These are phyloP conservation scores for Heimioporus sp. DNA, from an alignment of 768 basidiomycete genomes.

Conservation along the genomic window DNA sequence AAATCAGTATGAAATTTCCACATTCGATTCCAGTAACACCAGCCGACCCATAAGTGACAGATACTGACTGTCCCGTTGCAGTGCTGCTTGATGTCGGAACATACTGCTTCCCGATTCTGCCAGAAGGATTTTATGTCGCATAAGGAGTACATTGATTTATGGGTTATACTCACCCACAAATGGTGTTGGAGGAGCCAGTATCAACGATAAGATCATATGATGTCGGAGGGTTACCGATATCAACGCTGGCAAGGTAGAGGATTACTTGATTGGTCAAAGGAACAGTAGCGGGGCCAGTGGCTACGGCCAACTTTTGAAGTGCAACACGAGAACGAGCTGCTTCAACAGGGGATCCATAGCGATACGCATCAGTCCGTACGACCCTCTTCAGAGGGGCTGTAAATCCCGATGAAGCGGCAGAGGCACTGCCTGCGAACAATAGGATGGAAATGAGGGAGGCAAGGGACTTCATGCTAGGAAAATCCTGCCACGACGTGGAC, in stretches of 20 bases:
- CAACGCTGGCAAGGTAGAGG: constrained; percentile 22
- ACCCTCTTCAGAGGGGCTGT: constrained; percentile 13
- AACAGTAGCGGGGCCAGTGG: constrained; percentile 7
- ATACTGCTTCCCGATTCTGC: constrained; percentile 21
- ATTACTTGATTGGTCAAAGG: constrained; percentile 11
- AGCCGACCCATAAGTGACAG: constrained; percentile 7
- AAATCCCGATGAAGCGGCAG: constrained; percentile 2
- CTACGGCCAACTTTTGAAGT: constrained; percentile 2
- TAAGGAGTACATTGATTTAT: no score
- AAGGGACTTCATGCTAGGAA: no score
- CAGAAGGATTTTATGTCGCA: background rate
- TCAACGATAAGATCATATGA: constrained; percentile 30
- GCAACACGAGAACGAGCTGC: constrained; percentile 17
- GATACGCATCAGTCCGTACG: constrained; percentile 9
- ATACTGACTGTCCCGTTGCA: constrained; percentile 22
- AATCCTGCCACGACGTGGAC: no score
- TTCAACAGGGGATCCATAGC: constrained; percentile 15
- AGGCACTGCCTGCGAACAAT: constrained; percentile 6
- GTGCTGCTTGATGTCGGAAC: constrained; percentile 21
- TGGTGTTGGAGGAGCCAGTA: constrained; percentile 33
- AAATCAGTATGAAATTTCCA: background rate
- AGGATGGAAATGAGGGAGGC: background rate
- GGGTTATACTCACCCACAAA: constrained; percentile 10
- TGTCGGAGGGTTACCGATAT: constrained; percentile 26
- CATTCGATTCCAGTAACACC: constrained; percentile 1